Conservation (phyloP, 768 basidiomycete genomes). For the Cyclocybe cylindracea region DNA sequence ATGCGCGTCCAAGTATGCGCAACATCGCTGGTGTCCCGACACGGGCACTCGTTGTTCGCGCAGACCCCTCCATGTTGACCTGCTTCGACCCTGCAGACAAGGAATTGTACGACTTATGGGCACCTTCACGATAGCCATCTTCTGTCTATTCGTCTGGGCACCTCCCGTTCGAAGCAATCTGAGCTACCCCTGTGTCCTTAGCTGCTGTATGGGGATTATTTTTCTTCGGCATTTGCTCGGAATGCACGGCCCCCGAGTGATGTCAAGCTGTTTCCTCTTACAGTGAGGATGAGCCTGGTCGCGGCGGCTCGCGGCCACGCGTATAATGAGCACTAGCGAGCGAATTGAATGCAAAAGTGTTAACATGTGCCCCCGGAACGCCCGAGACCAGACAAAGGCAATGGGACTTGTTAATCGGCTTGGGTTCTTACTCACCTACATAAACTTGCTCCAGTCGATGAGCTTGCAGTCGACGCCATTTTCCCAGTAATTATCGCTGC, state of each 20-base stretch:
- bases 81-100: constrained; percentile 77
- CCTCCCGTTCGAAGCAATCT: background rate
- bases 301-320: background rate
- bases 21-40: constrained; percentile 4
- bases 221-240: no score
- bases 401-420: background rate
- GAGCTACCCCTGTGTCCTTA: background rate
- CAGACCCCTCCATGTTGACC: constrained; percentile 67
- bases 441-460: background rate
- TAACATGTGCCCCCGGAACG: no score
- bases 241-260: no score
- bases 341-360: background rate
- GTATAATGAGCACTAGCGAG: background rate
- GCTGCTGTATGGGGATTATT: background rate
- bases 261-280: no score
- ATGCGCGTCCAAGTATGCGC: constrained; percentile 21
- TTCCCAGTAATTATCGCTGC: background rate
- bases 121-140: constrained; percentile 43
- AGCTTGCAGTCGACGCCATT: no score
- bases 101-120: constrained; percentile 81
- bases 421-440: background rate
- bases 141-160: background rate
- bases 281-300: no score
- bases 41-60: constrained; percentile 50
- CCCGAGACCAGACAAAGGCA: no score